Evolutionary conservation across 108 stramenopile species (phyloP).

Genomic region (Mediolabrus comicus): DNA sequence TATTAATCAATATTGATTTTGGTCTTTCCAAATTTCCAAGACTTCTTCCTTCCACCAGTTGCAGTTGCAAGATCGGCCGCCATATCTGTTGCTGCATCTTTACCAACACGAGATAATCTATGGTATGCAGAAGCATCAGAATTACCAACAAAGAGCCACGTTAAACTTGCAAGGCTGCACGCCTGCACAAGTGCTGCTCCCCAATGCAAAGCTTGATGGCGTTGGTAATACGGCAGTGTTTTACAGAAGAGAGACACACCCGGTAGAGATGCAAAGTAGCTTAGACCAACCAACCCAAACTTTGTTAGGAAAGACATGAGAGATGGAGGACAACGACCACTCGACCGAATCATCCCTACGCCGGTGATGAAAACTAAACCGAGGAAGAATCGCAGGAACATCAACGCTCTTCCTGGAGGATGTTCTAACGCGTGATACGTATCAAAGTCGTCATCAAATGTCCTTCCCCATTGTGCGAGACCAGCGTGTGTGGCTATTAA

Average conservation of each 20-base stretch:
- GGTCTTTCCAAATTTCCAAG: slow-evolving; percentile 42
- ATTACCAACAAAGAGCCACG: slow-evolving; percentile 74
- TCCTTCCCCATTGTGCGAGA: slow-evolving; percentile 82
- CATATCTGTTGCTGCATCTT: slow-evolving; percentile 25
- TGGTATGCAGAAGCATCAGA: slow-evolving; percentile 67
- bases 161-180: slow-evolving; percentile 57
- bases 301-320: slow-evolving; percentile 66
- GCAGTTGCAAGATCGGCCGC: slow-evolving; percentile 15
- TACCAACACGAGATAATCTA: slow-evolving; percentile 41
- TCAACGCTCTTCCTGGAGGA: slow-evolving; percentile 73
- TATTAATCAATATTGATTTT: slow-evolving; percentile 37
- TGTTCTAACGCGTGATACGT: slow-evolving; percentile 84
- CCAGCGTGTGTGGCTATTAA: slow-evolving; percentile 56
- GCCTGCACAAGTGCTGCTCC: slow-evolving; percentile 65
- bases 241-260: slow-evolving; percentile 62
- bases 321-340: slow-evolving; percentile 54
- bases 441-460: slow-evolving; percentile 87
- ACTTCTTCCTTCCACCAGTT: slow-evolving; percentile 1
- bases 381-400: slow-evolving; percentile 66
- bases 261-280: slow-evolving; percentile 77
- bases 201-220: slow-evolving; percentile 68
- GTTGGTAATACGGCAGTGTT: slow-evolving; percentile 59
- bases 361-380: slow-evolving; percentile 59
- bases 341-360: slow-evolving; percentile 58
- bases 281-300: slow-evolving; percentile 64